A percentile compares a stretch with the other conserved stretches of the same genome.
These are phyloP conservation scores for Fusarium pseudocircinatum DNA, from an alignment of 2,329 filamentous ascomycete species.

Conservation along the genomic window DNA sequence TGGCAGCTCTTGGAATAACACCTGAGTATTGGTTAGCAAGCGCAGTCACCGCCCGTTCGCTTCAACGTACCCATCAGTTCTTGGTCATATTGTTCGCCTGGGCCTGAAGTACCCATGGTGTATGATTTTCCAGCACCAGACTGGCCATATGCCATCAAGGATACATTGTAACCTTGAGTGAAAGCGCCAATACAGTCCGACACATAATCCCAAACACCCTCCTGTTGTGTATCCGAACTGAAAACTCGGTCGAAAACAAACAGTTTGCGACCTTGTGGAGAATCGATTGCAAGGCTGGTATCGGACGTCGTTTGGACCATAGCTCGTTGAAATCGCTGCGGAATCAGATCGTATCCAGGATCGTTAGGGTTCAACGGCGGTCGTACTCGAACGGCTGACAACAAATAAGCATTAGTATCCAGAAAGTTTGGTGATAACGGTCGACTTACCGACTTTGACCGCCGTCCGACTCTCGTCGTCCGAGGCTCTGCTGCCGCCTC, in stretches of 20 bases:
- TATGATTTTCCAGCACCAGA: conserved; percentile 98
- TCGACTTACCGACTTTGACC: conserved; percentile 90
- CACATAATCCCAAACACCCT: conserved; percentile 94
- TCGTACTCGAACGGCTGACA: conserved; percentile 86
- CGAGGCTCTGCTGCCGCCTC: conserved; percentile 80
- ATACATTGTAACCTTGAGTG: conserved; percentile 97
- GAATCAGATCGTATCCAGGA: conserved; percentile 93
- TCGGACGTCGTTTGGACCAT: conserved; percentile 90
- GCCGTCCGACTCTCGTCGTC: conserved; percentile 92
- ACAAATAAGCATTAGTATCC: background rate
- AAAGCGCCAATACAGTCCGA: conserved; percentile 91
- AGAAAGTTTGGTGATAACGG: background rate
- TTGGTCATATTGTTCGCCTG: conserved; percentile 75
- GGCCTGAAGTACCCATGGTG: conserved; percentile 96
- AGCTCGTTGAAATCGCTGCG: conserved; percentile 91
- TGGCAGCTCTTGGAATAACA: conserved; percentile 93
- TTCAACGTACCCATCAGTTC: conserved; percentile 78
- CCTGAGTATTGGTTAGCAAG: conserved; percentile 60
- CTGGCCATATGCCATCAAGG: conserved; percentile 94
- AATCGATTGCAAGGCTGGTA: conserved; percentile 88
- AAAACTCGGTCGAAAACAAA: conserved; percentile 99
- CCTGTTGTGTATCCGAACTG: conserved; percentile 81
- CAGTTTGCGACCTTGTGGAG: conserved; percentile 89
- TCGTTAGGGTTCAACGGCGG: conserved; percentile 85
- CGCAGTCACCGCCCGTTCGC: background rate